These are phyloP conservation scores for Glomus cerebriforme DNA, from an alignment of 192 early-diverging fungal species.

Conservation along the genomic window DNA sequence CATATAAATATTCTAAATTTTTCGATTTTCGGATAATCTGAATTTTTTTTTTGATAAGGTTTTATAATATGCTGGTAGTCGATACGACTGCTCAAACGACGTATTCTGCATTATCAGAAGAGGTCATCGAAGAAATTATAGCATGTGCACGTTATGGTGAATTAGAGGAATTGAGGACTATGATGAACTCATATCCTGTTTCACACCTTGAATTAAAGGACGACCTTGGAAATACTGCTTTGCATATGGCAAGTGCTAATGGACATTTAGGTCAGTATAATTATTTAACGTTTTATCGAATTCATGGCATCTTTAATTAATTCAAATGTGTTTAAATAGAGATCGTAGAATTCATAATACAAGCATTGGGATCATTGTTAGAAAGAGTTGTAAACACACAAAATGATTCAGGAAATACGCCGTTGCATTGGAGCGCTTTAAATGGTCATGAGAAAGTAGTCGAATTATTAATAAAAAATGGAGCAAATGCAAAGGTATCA, in stretches of 20 bases:
- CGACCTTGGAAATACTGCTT: slow-evolving; percentile 62
- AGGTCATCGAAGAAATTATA: slow-evolving; percentile 59
- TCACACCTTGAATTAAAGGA: slow-evolving; percentile 34
- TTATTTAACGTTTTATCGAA: neutral
- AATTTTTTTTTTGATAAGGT: neutral
- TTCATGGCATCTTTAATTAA: slow-evolving; percentile 2
- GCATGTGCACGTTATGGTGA: slow-evolving; percentile 76
- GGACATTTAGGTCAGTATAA: slow-evolving; percentile 61
- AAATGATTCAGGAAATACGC: slow-evolving; percentile 67
- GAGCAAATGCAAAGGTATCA: slow-evolving; percentile 63
- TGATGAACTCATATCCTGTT: neutral
- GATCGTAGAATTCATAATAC: slow-evolving; percentile 54
- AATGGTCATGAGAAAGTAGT: slow-evolving; percentile 77
- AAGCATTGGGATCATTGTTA: slow-evolving; percentile 33
- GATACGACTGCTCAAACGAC: neutral
- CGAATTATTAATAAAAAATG: slow-evolving; percentile 58
- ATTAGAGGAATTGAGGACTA: slow-evolving; percentile 57
- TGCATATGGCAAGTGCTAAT: slow-evolving; percentile 86
- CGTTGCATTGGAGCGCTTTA: slow-evolving; percentile 85
- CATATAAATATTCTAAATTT: neutral
- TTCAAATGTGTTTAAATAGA: slow-evolving; percentile 37
- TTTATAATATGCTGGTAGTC: neutral
- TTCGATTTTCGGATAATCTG: neutral
- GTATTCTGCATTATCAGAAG: neutral
- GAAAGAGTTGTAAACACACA: slow-evolving; percentile 49